Evolutionary conservation across 2,329 filamentous ascomycete genomes (phyloP), one percentile per base, ranked within the genome.

Genomic region (Chaetomium sp.): DNA sequence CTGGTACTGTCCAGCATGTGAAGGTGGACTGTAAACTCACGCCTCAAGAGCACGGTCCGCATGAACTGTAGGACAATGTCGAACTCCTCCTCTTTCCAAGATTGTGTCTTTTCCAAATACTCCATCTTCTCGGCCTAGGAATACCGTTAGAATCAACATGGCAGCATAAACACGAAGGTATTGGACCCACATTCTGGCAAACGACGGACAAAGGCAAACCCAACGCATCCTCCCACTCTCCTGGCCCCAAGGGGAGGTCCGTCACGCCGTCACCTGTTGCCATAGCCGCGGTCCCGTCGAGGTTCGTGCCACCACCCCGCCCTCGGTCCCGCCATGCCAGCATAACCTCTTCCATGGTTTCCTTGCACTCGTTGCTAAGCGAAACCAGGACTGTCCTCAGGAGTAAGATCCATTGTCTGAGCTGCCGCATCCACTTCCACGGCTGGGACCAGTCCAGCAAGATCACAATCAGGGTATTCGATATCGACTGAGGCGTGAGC

Each of bases 11-110:
- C 10, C n/a, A 7, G n/a, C 27, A 6, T 37, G 34, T 36, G 43
- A 52, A 55, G 57, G 48, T 33, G 6, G 55, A 12, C 62, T 57
- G 14, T 65, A 64, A 19, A 65, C 86, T 71, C 73, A 91, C 91
- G 82, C 76, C 91, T 92, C 60, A 99, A 76, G 43, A 99, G 74
- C 41, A 95, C 84, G 0, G 94, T 97, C 62, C 94, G 84, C 67
- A 99, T 75, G 69, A 91, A 95, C 68, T 99, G 94, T 57, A 96
- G 79, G 44, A 99, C 89, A 62, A 94, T 91, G 70, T 99, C 94
- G 66, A 99, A 99, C 65, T 95, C 88, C 62, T 95, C 90, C 71
- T 99, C 94, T 71, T 91, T 92, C 91, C 92, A 99, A 11, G 87
- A 85, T 57, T 91, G 85, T 50, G 90, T 91, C 69, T 89, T 90